phyloP scores from a whole-genome alignment of 228 moss, liverwort and hornwort genomes.

The Sphagnum fallax region DNA sequence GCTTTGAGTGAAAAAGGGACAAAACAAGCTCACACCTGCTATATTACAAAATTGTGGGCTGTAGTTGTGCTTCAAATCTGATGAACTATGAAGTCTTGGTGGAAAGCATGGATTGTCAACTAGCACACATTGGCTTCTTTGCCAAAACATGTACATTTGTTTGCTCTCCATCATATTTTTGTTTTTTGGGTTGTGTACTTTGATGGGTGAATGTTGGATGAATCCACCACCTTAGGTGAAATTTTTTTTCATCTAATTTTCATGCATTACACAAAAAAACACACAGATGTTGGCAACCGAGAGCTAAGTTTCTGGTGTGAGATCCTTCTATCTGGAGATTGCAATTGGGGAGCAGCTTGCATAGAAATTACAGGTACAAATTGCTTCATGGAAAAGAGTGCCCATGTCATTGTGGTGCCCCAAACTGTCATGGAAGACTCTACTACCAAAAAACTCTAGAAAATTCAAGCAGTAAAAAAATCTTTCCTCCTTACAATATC shows the following conservation, averaged over 20 bases:
- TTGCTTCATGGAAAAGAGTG: conserved; percentile 90
- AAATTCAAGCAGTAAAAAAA: too few relatives aligned
- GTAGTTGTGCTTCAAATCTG: conserved; percentile 94
- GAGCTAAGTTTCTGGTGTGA: too few relatives aligned
- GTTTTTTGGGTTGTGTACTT: too few relatives aligned
- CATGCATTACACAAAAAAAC: too few relatives aligned
- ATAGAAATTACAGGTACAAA: conserved; percentile 95
- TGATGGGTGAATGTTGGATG: too few relatives aligned
- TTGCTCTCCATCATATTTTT: neutral
- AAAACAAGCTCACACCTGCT: too few relatives aligned
- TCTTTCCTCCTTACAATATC: too few relatives aligned
- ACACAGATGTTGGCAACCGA: too few relatives aligned
- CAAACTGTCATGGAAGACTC: conserved; percentile 79
- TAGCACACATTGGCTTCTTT: conserved; percentile 97
- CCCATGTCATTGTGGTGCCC: conserved; percentile 83
- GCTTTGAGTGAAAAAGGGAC: too few relatives aligned
- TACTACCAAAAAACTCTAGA: conserved; percentile 27
- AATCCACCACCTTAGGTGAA: too few relatives aligned
- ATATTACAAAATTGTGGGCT: neutral
- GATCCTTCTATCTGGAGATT: conserved; percentile 40
- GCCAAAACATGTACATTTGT: conserved; percentile 78
- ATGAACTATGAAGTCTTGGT: conserved; percentile 93
- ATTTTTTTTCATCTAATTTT: too few relatives aligned
- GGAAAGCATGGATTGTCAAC: conserved; percentile 92
- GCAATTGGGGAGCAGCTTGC: conserved; percentile 86